A percentile compares a stretch with the other conserved stretches of the same genome.
phyloP scores from a whole-genome alignment of 768 basidiomycete species.

The Tylopilus sp. region DNA sequence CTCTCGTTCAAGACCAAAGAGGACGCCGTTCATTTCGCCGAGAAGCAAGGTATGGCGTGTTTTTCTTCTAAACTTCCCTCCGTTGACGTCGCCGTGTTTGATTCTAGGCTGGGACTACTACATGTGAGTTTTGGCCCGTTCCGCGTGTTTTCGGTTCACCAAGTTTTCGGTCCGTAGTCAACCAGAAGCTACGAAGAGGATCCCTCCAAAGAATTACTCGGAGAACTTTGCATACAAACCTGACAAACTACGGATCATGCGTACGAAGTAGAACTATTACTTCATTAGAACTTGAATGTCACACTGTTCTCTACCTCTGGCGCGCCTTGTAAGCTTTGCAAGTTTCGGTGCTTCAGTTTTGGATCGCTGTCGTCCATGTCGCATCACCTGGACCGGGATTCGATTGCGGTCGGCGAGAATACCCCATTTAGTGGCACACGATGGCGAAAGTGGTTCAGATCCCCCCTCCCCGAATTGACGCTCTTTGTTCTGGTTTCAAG shows the following conservation, averaged over 20 bases:
- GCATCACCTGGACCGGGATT: background rate
- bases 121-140: constrained; percentile 53
- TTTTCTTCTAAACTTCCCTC: background rate
- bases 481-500: background rate
- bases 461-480: background rate
- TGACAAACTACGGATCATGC: constrained; percentile 72
- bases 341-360: too few relatives aligned
- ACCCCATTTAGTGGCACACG: too few relatives aligned
- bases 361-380: too few relatives aligned
- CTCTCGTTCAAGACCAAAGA: constrained; percentile 82
- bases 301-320: background rate
- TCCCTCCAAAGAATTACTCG: constrained; percentile 84
- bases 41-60: constrained; percentile 80
- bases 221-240: constrained; percentile 90
- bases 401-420: background rate
- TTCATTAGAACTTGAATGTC: constrained; percentile 8
- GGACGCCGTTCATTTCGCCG: constrained; percentile 91
- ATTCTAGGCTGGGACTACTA: constrained; percentile 88
- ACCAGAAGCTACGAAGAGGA: constrained; percentile 55
- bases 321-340: too few relatives aligned
- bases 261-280: constrained; percentile 77
- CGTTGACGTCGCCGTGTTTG: background rate
- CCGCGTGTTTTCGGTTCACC: constrained; percentile 3
- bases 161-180: constrained; percentile 40
- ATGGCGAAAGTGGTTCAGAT: too few relatives aligned